Evolutionary conservation across 2,329 filamentous ascomycete species (phyloP), one percentile per base, ranked within the genome.

Genomic region (Samsoniella hepiali): DNA sequence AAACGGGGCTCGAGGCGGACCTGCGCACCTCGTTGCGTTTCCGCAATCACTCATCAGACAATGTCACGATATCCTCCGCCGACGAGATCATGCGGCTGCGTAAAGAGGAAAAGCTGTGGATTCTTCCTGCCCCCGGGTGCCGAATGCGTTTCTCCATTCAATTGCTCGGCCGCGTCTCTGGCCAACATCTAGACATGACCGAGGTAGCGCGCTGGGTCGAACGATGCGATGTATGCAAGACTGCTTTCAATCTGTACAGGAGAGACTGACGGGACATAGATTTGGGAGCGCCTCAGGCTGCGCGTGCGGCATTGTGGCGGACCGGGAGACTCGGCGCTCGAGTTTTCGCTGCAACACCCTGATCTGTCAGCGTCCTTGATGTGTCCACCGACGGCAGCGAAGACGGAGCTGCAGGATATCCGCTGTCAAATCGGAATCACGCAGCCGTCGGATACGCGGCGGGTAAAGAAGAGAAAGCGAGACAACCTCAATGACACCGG

Each of bases 331-430:
- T 68, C 67, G 10, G 60, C 67, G 11, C 55, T 75, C 8, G 63
- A 65, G 1, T 77, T 78, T 47, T 75, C 72, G 1, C 69, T 79
- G 8, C 72, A 78, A 56, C 77, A 79, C 58, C 70, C 74, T 3
- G 70, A 73, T 45, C 55, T 76, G 22, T 68, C 69, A 0, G 77
- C 76, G 3, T 65, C 70, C 17, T 58, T 76, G 31, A 34, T 70
- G 6, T 66, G 72, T 6, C 76, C 76, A 1, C 50, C 56, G 1
- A 67, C 64, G 1, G 70, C 73, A 1, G 49, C 58, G 3, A 69
- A 66, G 6, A 70, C 71, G 1, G 67, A 68, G 1, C 72, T 78
- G 47, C 67, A 65, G 45, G 67, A 67, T 32, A 66, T 72, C 22
- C 64, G 64, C n/a, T 68, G 73, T 47, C 64, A 65, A 3, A 59